Conservation (phyloP, 83 land plant genomes). For the Picea engelmannii region DNA sequence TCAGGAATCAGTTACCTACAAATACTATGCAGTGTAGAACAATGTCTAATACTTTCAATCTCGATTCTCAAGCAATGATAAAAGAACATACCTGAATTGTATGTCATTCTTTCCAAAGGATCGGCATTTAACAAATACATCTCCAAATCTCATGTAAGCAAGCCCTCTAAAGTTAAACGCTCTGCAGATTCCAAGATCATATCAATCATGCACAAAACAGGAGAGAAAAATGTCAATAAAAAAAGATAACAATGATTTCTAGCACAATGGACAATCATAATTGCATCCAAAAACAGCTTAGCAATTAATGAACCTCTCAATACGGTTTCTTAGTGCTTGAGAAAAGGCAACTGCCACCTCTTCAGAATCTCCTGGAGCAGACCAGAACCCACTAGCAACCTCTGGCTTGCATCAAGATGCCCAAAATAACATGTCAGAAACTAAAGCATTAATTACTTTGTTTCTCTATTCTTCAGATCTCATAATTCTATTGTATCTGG, state of each 20-base stretch:
- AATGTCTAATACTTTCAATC: not conserved
- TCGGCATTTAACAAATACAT: slow-evolving; percentile 74
- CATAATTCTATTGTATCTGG: not conserved
- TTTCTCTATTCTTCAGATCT: not conserved
- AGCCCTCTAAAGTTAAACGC: slow-evolving; percentile 52
- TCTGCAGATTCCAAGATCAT: slow-evolving; percentile 40
- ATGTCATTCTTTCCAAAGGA: slow-evolving; percentile 38
- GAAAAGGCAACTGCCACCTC: slow-evolving; percentile 83
- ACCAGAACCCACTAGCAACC: slow-evolving; percentile 76
- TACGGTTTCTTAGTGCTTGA: slow-evolving; percentile 82
- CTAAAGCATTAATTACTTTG: not conserved
- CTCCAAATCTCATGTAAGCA: slow-evolving; percentile 89
- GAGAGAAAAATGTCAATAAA: not conserved
- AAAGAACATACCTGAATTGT: slow-evolving; percentile 11
- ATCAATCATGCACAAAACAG: not conserved
- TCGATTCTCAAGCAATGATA: not conserved
- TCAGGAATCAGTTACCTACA: not conserved
- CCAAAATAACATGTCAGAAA: not conserved
- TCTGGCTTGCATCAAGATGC: slow-evolving; percentile 37
- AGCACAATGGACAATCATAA: not conserved
- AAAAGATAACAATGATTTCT: slow-evolving; percentile 6
- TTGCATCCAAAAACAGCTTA: not conserved
- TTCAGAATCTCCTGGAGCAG: slow-evolving; percentile 83
- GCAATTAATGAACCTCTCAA: slow-evolving; percentile 65
- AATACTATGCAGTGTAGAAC: not conserved